phyloP scores from a whole-genome alignment of 345 rosid species.

The Theobroma cacao region DNA sequence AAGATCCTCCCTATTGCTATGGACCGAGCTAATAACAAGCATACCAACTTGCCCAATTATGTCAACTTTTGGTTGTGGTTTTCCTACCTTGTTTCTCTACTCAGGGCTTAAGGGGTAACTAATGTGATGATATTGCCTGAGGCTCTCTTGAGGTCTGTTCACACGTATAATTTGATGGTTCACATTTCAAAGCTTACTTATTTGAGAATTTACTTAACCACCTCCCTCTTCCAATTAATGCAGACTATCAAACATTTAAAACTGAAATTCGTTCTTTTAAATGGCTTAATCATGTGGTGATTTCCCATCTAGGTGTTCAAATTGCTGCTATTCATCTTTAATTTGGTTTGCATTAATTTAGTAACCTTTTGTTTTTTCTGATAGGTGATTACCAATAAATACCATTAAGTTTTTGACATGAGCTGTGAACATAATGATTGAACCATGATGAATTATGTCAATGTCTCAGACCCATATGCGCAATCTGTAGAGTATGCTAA shows the following conservation, averaged over 20 bases:
- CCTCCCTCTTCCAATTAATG: neutral
- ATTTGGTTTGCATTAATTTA: neutral
- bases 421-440: neutral
- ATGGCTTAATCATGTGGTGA: neutral
- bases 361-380: neutral
- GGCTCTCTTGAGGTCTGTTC: neutral
- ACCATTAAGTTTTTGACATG: neutral
- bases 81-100: neutral
- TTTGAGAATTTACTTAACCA: neutral
- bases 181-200: neutral
- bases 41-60: neutral
- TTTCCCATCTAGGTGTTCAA: neutral
- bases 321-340: neutral
- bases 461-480: neutral
- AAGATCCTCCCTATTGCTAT: neutral
- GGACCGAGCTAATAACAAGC: neutral
- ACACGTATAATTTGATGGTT: neutral
- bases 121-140: neutral
- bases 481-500: neutral
- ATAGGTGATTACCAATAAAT: neutral
- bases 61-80: neutral
- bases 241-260: neutral
- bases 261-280: neutral
- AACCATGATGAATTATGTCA: neutral
- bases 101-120: neutral